Percentiles rank a stretch among this genome's conserved stretches.
Conservation (phyloP, 179 eudicot species). For the Drosera spatulata region DNA sequence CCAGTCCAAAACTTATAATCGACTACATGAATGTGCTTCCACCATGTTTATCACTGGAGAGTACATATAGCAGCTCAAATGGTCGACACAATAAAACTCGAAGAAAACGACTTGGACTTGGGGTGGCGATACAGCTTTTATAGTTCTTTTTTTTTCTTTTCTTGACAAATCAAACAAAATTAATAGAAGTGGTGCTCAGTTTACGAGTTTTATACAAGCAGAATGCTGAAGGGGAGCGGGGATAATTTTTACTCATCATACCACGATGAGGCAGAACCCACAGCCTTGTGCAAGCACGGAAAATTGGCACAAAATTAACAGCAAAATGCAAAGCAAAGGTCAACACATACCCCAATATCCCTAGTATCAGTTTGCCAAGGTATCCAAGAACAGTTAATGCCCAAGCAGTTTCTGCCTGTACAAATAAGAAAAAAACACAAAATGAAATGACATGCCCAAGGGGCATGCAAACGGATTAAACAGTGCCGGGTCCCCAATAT, state of each 20-base stretch:
- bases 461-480: conserved; percentile 1
- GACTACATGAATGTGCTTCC: not conserved
- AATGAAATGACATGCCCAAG: not conserved
- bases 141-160: too few species aligned
- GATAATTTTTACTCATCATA: too few species aligned
- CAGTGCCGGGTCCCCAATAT: conserved; percentile 4
- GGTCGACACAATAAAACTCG: too few species aligned
- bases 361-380: conserved; percentile 81
- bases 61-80: not conserved
- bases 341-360: conserved; percentile 67
- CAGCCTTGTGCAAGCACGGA: too few species aligned
- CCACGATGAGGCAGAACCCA: too few species aligned
- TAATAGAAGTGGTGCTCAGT: too few species aligned
- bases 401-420: conserved; percentile 96
- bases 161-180: too few species aligned
- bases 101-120: too few species aligned
- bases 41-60: not conserved
- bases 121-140: too few species aligned
- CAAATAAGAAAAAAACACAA: not conserved
- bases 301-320: not conserved
- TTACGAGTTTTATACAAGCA: too few species aligned
- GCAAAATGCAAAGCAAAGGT: not conserved
- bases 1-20: not conserved
- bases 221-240: too few species aligned
- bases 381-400: conserved; percentile 97